Percentiles rank a stretch among this genome's conserved stretches.
phyloP scores from a whole-genome alignment of 306 rosid species.

The Castanea sativa region DNA sequence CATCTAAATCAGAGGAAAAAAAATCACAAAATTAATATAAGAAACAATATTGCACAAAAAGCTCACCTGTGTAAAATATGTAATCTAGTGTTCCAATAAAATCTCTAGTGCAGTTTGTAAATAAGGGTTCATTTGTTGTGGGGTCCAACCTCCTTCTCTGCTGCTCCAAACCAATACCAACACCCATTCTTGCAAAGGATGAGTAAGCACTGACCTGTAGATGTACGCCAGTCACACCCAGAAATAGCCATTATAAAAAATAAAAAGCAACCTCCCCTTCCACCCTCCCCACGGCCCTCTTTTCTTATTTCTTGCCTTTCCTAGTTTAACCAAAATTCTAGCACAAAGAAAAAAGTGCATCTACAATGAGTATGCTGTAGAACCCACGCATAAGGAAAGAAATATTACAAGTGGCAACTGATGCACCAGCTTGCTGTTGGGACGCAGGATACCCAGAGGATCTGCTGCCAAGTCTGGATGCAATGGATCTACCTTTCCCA shows the following conservation, averaged over 20 bases:
- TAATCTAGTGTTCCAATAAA: conserved; percentile 95
- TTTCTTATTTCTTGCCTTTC: background rate
- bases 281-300: too few species aligned
- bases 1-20: conserved; percentile 1
- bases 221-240: conserved; percentile 3
- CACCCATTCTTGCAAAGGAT: conserved; percentile 72
- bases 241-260: conserved; percentile 1
- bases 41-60: conserved; percentile 16
- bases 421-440: conserved; percentile 88
- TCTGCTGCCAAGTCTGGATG: conserved; percentile 90
- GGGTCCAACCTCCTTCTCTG: conserved; percentile 79
- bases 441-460: conserved; percentile 86
- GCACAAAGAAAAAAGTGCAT: background rate
- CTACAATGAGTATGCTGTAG: background rate
- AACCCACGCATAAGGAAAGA: conserved; percentile 7
- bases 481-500: conserved; percentile 85
- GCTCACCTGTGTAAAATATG: conserved; percentile 90
- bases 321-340: background rate
- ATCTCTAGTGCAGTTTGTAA: conserved; percentile 91
- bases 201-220: conserved; percentile 93
- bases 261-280: background rate
- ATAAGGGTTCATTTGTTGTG: conserved; percentile 81
- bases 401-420: conserved; percentile 84
- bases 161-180: conserved; percentile 66
- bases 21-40: background rate